Base-by-base conservation (phyloP, 2,329 filamentous ascomycete species). In the Pestalotiopsis sp. region DNA sequence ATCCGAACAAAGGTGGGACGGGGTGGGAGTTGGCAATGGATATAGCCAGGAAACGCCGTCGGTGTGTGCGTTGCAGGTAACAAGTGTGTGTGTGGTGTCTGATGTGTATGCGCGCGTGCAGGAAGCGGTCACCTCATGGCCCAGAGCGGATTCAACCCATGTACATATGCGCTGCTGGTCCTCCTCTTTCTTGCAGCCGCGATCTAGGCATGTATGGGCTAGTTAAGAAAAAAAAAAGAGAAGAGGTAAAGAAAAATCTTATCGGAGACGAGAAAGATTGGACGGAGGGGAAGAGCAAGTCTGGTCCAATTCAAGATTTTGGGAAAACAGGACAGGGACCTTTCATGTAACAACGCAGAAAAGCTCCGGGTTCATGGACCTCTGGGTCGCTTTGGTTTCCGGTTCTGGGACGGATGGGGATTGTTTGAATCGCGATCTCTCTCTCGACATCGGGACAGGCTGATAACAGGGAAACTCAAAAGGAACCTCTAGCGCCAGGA, bases 381-480 rank as follows among this genome's bases (percentile, higher is more conserved):
- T 52, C 17, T 52, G n/a, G 45, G 45, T 52, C 17, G 45, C 45
- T 52, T 62, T 36, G 59, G 59, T 38, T 38, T 62, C 59, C 31
- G 59, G 59, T 62, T 62, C 59, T 62, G 27, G 59, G 59, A 38
- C 27, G 31, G 25, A 36, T n/a, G 59, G 59, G 59, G 59, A 62
- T 62, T 62, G 14, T 20, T 11, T 36, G 31, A 62, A 62, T 62
- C 59, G 59, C 31, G 59, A 62, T 23, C 20, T 23, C 20, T 23
- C 27, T 62, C n/a, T 36, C 31, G 31, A 36, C 31, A 36, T 36
- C 31, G 31, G 27, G 59, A 20, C 59, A 39, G 31, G 45, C 45
- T 38, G 27, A 38, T 62, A 62, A 39, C 59, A 62, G 59, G 59
- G 31, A 62, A 62, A 52, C 45, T 52, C 45, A 52, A 52, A 52